phyloP scores from a whole-genome alignment of 1,284 basidiomycete genomes.

The Phenoliferia sp. region DNA sequence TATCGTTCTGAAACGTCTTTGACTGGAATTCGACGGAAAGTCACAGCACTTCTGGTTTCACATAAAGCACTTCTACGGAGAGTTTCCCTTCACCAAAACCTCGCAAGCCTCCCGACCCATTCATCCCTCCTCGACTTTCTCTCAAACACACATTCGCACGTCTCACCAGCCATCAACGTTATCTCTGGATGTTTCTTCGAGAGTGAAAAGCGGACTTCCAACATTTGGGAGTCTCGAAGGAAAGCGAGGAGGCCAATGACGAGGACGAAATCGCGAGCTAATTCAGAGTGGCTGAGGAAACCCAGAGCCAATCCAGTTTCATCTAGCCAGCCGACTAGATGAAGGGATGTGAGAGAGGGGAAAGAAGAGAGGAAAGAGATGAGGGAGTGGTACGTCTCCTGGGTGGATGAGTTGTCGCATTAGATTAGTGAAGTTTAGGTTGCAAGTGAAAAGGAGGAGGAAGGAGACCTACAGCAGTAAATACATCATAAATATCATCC shows the following conservation, averaged over 20 bases:
- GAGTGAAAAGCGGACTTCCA: background rate
- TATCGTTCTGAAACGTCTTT: too few relatives aligned
- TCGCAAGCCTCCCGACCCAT: too few relatives aligned
- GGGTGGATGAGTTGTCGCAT: background rate
- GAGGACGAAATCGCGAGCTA: background rate
- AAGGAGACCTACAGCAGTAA: background rate
- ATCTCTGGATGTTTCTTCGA: background rate
- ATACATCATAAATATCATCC: background rate
- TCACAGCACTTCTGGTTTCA: too few relatives aligned
- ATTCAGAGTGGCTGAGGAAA: background rate
- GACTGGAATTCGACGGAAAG: too few relatives aligned
- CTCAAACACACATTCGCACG: background rate
- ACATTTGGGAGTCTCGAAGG: background rate
- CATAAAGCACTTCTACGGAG: too few relatives aligned
- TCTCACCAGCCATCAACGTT: background rate
- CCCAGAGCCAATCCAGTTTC: background rate
- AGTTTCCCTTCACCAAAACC: too few relatives aligned
- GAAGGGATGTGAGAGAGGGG: background rate
- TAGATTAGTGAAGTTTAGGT: background rate
- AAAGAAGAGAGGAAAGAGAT: background rate
- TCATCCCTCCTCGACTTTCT: background rate
- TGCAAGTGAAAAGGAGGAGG: background rate
- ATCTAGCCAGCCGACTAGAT: background rate
- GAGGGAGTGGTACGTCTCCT: background rate
- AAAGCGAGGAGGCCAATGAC: background rate